A percentile compares a stretch with the other conserved stretches of the same genome.
Conservation (phyloP, 305 asterid genomes). For the Rubia tinctorum region DNA sequence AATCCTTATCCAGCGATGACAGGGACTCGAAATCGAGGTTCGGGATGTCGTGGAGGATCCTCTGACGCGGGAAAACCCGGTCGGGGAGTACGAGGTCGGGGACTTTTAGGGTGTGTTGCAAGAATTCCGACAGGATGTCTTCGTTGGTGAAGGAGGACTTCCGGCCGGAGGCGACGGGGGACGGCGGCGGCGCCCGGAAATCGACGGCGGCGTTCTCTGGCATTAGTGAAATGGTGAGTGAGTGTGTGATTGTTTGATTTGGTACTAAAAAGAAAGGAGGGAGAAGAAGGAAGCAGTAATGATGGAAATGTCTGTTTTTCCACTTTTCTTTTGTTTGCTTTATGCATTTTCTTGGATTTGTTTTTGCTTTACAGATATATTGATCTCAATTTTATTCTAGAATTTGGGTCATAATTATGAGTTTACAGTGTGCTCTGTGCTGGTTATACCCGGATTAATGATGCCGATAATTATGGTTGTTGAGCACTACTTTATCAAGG, state of each 20-base stretch:
- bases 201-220: conserved; percentile 34
- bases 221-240: neutral
- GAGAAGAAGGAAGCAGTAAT: conserved; percentile 54
- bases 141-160: conserved; percentile 56
- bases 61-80: conserved; percentile 64
- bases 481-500: neutral
- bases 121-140: conserved; percentile 59
- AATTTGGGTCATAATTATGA: conserved; percentile 17
- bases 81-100: conserved; percentile 76
- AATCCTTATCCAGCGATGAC: conserved; percentile 21
- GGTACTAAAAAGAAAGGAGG: conserved; percentile 6
- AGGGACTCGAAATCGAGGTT: conserved; percentile 43
- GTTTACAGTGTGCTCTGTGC: conserved; percentile 23
- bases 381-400: conserved; percentile 17
- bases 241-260: neutral
- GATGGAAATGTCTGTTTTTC: conserved; percentile 57
- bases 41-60: conserved; percentile 42
- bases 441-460: neutral
- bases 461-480: neutral
- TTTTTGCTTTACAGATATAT: conserved; percentile 66
- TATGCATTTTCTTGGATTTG: neutral
- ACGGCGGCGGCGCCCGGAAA: conserved; percentile 91
- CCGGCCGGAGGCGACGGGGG: conserved; percentile 78
- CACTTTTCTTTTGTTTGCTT: conserved; percentile 20
- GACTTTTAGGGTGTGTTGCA: conserved; percentile 57